Percentiles rank a stretch among this genome's conserved stretches.
Conservation (phyloP, 2,329 filamentous ascomycete species). For the Stagonosporopsis chrysanthemi region DNA sequence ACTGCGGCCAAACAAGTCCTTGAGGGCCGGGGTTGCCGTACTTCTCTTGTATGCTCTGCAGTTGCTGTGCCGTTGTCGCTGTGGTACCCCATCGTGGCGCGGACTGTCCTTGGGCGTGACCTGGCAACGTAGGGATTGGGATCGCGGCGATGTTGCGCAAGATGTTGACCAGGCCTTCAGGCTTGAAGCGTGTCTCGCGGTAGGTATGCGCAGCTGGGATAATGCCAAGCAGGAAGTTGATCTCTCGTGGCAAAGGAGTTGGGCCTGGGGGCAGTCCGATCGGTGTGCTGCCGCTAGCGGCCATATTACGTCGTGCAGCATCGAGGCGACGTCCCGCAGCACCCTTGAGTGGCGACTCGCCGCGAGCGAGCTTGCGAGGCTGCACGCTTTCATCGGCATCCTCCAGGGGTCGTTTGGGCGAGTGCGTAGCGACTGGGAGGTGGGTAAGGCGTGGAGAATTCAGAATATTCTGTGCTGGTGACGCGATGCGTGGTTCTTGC, state of each 20-base stretch:
- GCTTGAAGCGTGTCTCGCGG: slow-evolving; percentile 72
- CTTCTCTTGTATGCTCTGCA: slow-evolving; percentile 43
- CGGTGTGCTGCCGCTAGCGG: slow-evolving; percentile 39
- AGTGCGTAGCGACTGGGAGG: slow-evolving; percentile 43
- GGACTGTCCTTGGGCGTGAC: slow-evolving; percentile 5
- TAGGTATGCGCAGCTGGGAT: slow-evolving; percentile 78
- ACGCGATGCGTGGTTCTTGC: slow-evolving; percentile 35
- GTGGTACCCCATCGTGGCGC: slow-evolving; percentile 38
- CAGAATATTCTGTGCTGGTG: slow-evolving; percentile 29
- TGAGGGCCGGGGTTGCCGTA: slow-evolving; percentile 31
- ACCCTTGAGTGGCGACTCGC: slow-evolving; percentile 92
- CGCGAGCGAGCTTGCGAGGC: slow-evolving; percentile 85
- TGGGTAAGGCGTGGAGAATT: slow-evolving; percentile 43
- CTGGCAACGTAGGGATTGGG: slow-evolving; percentile 24
- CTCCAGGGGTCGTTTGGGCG: slow-evolving; percentile 58
- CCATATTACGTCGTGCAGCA: slow-evolving; percentile 66
- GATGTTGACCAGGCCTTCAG: slow-evolving; percentile 75
- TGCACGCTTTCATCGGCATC: slow-evolving; percentile 77
- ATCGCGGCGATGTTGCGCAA: slow-evolving; percentile 61
- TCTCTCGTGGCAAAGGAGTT: slow-evolving; percentile 74
- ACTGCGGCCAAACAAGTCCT: slow-evolving; percentile 15
- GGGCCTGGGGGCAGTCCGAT: slow-evolving; percentile 49
- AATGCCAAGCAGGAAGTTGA: slow-evolving; percentile 66
- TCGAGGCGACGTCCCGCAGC: slow-evolving; percentile 85
- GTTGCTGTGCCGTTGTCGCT: slow-evolving; percentile 37